Evolutionary conservation across 2,329 filamentous ascomycete species (phyloP), one percentile per base, ranked within the genome.

Genomic region (Cordyceps militaris): DNA sequence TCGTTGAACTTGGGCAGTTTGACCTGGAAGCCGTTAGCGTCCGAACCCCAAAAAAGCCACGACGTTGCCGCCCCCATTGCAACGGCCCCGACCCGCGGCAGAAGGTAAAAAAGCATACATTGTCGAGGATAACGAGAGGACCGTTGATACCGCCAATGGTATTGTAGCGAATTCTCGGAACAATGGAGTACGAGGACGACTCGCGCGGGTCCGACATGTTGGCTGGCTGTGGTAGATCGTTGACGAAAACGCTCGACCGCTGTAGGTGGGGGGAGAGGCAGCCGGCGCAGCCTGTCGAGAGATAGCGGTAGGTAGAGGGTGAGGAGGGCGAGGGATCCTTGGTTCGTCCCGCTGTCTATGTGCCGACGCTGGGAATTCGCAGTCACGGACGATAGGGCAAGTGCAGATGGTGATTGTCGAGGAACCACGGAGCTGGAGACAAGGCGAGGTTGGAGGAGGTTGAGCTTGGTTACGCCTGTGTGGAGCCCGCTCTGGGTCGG

Each of bases 1-100:
- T 99, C 94, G 76, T 97, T 97, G 82, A 89, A 99, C 72, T 86
- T 83, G 63, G 94, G 94, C 74, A 91, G 95, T 87, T 99, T 99
- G 80, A 99, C 91, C 89, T 96, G 70, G 38, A 28, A 46, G 47
- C 47, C 47, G 47, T 57, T 51, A 57, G 55, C 55, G 38, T n/a
- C 47, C 30, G 47, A 21, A 26, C 38, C 8, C 55, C 23, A 7
- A 23, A 51, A 51, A 43, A 21, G 47, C 30, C 40, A 38, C 46
- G 16, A 43, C 24, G 42, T 56, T 49, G 21, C 54, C 36, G 46
- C 54, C 19, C 26, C 36, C 54, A 34, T 36, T 43, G 34, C 38
- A 36, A 23, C 32, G 26, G 23, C 56, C n/a, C 38, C n/a, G n/a
- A 19, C 38, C 19, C 14, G 38, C 38, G 38, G 34, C 14, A 38